Base-by-base conservation (phyloP, 176 grass and related monocot genomes). In the Dactylis glomerata region DNA sequence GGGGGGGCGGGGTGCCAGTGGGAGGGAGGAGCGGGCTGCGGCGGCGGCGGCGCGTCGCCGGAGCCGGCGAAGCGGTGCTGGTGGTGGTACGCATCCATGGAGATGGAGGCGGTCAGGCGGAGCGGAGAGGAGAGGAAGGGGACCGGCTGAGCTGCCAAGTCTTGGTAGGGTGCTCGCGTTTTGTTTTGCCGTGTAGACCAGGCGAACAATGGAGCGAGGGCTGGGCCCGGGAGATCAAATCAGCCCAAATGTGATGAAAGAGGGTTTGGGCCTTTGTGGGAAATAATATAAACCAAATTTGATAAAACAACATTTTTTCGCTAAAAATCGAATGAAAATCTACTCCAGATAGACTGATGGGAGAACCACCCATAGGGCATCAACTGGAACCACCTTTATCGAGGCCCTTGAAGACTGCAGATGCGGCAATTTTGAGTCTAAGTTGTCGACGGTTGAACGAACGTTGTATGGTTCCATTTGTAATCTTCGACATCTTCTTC, bases 31-130 rank as follows among this genome's bases (percentile, higher is more conserved):
- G 80, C 80, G 1, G 45, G 85, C n/a, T 19, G 79, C 5, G 5
- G 76, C 32, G 65, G 75, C 37, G 46, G 84, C 68, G 85, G 76
- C 40, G 66, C 64, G 24, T 89, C 90, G 77, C 85, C 86, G 74
- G 82, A 51, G 73, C 46, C 73, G 73, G 75, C n/a, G 75, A 88
- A 92, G 32, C 74, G 81, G 51, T 72, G 85, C 40, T 76, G 86
- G 23, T 81, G 74, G 77, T 80, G 83, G 73, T 86, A 92, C 13
- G 86, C 79, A 75, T 92, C 90, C 90, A 92, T 92, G 85, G 37
- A 7, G 37, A 7, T 8, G 41, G 89, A 80, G 69, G 68, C 42
- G 79, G 54, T 52, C 50, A 52, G 50, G 19, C 50, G 50, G 50
- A 52, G 50, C 19, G 50, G 19, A 71, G 55, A 5, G 72, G 55